Conservation (phyloP, 139 green algal genomes). For the Diplosphaera chodatii region DNA sequence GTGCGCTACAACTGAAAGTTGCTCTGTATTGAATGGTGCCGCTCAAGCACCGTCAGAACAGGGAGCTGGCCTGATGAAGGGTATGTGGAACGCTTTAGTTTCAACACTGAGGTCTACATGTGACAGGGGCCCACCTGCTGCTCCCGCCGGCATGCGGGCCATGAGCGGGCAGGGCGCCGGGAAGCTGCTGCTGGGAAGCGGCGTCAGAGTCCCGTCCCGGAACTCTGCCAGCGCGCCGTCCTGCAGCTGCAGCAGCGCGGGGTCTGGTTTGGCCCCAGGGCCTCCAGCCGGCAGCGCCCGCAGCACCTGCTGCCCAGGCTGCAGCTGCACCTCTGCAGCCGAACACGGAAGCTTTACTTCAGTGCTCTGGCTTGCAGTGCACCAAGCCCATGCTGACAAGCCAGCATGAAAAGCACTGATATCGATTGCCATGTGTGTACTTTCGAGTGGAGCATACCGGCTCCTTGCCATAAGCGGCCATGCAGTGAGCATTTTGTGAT, state of each 20-base stretch:
- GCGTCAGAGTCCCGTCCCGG: neutral
- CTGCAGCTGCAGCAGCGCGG: conserved; percentile 4
- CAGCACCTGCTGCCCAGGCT: neutral
- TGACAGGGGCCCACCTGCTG: neutral
- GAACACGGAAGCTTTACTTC: no score
- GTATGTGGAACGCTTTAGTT: no score
- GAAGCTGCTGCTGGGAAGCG: conserved; percentile 4
- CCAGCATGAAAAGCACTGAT: neutral
- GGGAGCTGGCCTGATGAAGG: neutral
- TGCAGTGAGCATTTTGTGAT: no score
- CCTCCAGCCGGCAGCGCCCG: neutral
- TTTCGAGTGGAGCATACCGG: no score
- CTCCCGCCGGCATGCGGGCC: neutral
- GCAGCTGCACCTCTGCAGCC: neutral
- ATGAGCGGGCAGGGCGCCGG: conserved; percentile 9
- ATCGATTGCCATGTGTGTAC: no score
- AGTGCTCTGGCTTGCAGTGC: no score
- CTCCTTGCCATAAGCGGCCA: no score
- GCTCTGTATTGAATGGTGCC: no score
- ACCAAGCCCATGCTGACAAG: no score
- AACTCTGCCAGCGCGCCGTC: conserved; percentile 10
- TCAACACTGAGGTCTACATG: no score
- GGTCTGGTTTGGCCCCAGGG: neutral
- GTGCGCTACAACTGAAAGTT: no score
- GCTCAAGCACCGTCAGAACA: no score